Base-by-base conservation (phyloP, 73 alveolate species). In the Durusdinium trenchii region DNA sequence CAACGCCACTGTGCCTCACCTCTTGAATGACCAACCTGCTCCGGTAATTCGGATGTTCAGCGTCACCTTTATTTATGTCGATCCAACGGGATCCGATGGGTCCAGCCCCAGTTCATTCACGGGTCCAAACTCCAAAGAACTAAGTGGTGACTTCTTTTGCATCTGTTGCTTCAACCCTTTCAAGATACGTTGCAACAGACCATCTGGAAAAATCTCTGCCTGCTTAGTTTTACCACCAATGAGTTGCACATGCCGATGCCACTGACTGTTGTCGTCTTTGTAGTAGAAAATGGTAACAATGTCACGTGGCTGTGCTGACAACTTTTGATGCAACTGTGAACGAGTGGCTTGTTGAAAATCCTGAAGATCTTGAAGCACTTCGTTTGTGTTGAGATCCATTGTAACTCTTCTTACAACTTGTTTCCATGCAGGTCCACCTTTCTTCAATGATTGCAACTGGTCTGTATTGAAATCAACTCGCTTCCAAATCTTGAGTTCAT, bases 61-160 rank as follows among this genome's bases (percentile, higher is more conserved):
- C 71, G 47, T 90, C 96, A 1, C 96, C 96, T 28, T 90, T 90
- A 54, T 90, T 43, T 50, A 90, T 69, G 76, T 90, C 86, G 1
- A 90, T 64, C 96, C 96, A 90, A 0, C 96, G 87, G 7, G 42
- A 38, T 0, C 86, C 86, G 26, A 90, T 90, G 46, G 86, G 75
- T 0, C 76, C 76, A 3, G 38, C 47, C 12, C 57, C 75, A 5
- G 75, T n/a, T 62, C 47, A 38, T 60, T 64, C 51, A 62, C 85
- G 2, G 85, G 95, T 1, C 84, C 95, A 9, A 45, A 36, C 0
- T n/a, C 43, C 47, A 60, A 23, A 20, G 40, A 6, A 43, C 62
- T 45, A 23, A 54, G 35, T 2, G 32, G 51, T 36, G 35, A 36
- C 38, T 46, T 43, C 64, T 40, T 42, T n/a, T 32, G 14, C 67